Percentiles rank a stretch among this genome's conserved stretches.
Evolutionary conservation across 2,329 filamentous ascomycete genomes (phyloP).

Genomic region (Trichophaea hybrida): DNA sequence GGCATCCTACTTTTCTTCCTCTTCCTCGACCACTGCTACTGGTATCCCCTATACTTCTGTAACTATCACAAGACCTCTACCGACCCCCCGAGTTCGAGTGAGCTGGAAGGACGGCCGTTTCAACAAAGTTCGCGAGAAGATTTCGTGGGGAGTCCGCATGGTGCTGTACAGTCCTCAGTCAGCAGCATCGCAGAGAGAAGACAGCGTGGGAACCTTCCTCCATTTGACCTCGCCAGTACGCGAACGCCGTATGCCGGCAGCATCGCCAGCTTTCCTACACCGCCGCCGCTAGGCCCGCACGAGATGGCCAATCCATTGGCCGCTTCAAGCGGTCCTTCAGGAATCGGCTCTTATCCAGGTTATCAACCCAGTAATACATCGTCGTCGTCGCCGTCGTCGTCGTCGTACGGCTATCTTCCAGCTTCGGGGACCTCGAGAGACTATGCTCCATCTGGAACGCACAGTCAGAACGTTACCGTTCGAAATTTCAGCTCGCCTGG

Average conservation of each 20-base stretch:
- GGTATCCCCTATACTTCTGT: slow-evolving; percentile 9
- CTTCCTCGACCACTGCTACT: neutral
- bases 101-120: slow-evolving; percentile 17
- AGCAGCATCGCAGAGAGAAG: slow-evolving; percentile 22
- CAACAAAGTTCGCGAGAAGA: slow-evolving; percentile 16
- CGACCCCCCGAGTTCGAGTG: slow-evolving; percentile 19
- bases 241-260: slow-evolving; percentile 11
- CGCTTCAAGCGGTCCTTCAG: slow-evolving; percentile 8
- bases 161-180: neutral
- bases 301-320: slow-evolving; percentile 20
- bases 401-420: slow-evolving; percentile 20
- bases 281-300: slow-evolving; percentile 16
- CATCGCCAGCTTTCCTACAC: slow-evolving; percentile 21
- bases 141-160: slow-evolving; percentile 2
- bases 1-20: slow-evolving; percentile 13
- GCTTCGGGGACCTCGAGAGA: neutral
- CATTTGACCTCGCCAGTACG: slow-evolving; percentile 19
- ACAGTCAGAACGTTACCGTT: neutral
- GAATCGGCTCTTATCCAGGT: slow-evolving; percentile 14
- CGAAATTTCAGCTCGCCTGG: slow-evolving; percentile 14
- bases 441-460: neutral
- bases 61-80: slow-evolving; percentile 12
- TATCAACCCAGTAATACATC: slow-evolving; percentile 11
- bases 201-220: slow-evolving; percentile 17
- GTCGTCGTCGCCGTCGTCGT: slow-evolving; percentile 9